These are phyloP conservation scores for Stereocaulon alpinum DNA, from an alignment of 495 filamentous ascomycete species.

Conservation along the genomic window DNA sequence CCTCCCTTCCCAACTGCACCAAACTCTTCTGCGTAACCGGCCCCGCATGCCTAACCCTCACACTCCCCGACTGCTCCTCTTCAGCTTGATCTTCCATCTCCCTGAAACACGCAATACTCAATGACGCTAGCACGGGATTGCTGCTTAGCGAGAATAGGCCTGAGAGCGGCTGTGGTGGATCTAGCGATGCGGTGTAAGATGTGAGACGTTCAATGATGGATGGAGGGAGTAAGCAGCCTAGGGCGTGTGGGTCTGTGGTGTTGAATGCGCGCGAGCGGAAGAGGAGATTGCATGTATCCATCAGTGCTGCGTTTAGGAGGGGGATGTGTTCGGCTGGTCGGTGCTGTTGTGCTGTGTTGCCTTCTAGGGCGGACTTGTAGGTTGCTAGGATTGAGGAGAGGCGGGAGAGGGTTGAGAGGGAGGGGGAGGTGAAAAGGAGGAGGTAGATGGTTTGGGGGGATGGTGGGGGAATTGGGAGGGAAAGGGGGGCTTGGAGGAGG, in stretches of 20 bases:
- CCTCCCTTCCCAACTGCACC: conserved; percentile 50
- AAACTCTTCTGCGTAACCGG: conserved; percentile 64
- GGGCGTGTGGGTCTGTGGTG: conserved; percentile 54
- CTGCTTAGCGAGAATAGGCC: conserved; percentile 61
- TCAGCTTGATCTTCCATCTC: conserved; percentile 61
- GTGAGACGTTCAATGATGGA: conserved; percentile 39
- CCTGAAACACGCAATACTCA: conserved; percentile 55
- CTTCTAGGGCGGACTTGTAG: conserved; percentile 70
- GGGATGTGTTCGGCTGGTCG: conserved; percentile 38
- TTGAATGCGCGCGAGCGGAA: conserved; percentile 74
- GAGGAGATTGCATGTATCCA: conserved; percentile 80
- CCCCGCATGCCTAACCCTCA: conserved; percentile 53
- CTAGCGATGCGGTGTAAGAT: conserved; percentile 34
- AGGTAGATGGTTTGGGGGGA: conserved; percentile 64
- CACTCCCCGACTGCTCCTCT: conserved; percentile 37
- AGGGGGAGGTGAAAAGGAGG: conserved; percentile 49
- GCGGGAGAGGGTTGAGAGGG: conserved; percentile 53
- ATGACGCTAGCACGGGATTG: conserved; percentile 56
- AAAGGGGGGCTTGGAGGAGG: conserved; percentile 43
- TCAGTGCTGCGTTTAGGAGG: conserved; percentile 75
- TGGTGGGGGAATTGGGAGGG: conserved; percentile 46
- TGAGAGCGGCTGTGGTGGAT: conserved; percentile 37
- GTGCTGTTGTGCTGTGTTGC: conserved; percentile 19
- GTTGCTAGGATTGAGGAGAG: conserved; percentile 54
- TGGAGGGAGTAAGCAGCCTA: conserved; percentile 56